Base-by-base conservation (phyloP, 2,329 filamentous ascomycete species). In the Colletotrichum musicola region DNA sequence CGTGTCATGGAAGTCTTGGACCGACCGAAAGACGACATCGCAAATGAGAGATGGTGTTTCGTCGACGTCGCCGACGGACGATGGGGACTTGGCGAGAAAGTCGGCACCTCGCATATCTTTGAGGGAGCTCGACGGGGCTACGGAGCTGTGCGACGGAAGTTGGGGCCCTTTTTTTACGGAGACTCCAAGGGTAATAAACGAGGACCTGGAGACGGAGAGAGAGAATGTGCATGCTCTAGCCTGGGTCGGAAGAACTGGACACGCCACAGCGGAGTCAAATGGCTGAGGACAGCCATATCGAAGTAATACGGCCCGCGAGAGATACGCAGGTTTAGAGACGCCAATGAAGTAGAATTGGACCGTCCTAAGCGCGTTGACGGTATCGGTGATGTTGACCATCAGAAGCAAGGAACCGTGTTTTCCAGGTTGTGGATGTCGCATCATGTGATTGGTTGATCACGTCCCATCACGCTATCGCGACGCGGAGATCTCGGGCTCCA, bases 31-130 rank as follows among this genome's bases (percentile, higher is more conserved):
- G 44, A 20, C 9, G 16, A 22, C 40, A 42, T n/a, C 14, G 4
- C 44, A 35, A 35, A 7, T 10, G 30, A 35, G 30, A 35, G 30
- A 35, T 10, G 30, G 30, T 35, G 9, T 35, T 7, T 35, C 30
- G 30, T 35, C 30, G 30, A 35, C 30, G n/a, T 47, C 16, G 6
- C 44, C 44, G 44, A 47, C 18, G n/a, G 44, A 47, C n/a, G 18
- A 10, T 4, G 44, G n/a, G n/a, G 44, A 18, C 9, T n/a, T 47
- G 9, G 44, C n/a, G 44, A 6, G n/a, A 18, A 47, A 47, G n/a
- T n/a, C 44, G n/a, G n/a, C 44, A n/a, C 44, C 44, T 4, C 47
- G 53, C 20, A 62, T 62, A 7, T 27, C 49, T 16, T 38, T 62
- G 1, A 30, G 10, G 2, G 38, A 50, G 20, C 25, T 60, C n/a